Percentiles rank a stretch among this genome's conserved stretches.
phyloP scores from a whole-genome alignment of 306 rosid species.

The Adenanthera pavonina region DNA sequence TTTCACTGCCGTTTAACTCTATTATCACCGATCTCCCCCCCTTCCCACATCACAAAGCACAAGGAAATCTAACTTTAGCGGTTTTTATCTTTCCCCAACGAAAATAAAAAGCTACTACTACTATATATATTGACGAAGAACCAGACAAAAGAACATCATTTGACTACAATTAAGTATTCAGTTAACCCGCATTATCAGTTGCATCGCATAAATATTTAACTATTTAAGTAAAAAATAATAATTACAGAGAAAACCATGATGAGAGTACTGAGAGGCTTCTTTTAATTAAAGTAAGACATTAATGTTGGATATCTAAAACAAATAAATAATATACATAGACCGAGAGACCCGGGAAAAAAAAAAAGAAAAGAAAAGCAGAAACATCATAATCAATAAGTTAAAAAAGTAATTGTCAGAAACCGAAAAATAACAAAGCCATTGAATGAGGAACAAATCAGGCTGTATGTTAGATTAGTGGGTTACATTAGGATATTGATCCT shows the following conservation, averaged over 20 bases:
- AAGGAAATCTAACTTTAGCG: conserved; percentile 56
- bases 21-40: conserved; percentile 43
- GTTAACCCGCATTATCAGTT: conserved; percentile 35
- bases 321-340: conserved; percentile 27
- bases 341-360: conserved; percentile 21
- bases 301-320: conserved; percentile 24
- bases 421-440: conserved; percentile 46
- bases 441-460: conserved; percentile 51
- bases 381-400: conserved; percentile 40
- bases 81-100: conserved; percentile 41
- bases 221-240: conserved; percentile 11
- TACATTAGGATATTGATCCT: conserved; percentile 63
- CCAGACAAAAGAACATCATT: conserved; percentile 47
- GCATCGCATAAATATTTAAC: neutral
- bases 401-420: conserved; percentile 33
- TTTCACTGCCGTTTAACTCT: conserved; percentile 42
- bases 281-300: conserved; percentile 17
- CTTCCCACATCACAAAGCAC: conserved; percentile 59
- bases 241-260: conserved; percentile 29
- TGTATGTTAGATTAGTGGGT: conserved; percentile 69
- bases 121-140: neutral
- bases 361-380: conserved; percentile 13
- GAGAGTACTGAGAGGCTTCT: conserved; percentile 14
- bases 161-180: neutral
- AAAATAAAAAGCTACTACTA: conserved; percentile 14